Base-by-base conservation (phyloP, 495 filamentous ascomycete species). In the Neurospora sublineolata region DNA sequence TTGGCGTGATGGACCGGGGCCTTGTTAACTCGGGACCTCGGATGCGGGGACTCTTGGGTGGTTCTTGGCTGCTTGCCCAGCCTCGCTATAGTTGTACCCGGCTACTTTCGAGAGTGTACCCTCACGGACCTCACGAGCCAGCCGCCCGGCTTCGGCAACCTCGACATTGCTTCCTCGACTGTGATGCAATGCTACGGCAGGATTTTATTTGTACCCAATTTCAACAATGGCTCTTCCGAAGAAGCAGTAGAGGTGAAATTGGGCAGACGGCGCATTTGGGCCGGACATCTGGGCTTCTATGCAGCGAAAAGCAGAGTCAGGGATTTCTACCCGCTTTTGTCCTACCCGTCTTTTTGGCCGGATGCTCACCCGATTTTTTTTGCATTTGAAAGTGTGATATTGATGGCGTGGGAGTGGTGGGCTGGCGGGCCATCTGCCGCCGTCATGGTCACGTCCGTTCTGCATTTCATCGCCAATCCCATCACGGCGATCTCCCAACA, bases 21-120 rank as follows among this genome's bases (percentile, higher is more conserved):
- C 52, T 64, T 75, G 77, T 79, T 79, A 79, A 74, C 58, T 36
- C 64, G 71, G 44, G 36, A 75, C 74, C 10, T 75, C 16, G 71
- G 58, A 44, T 30, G 69, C 70, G 73, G 68, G 68, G 64, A 68
- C 37, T 52, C 72, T 30, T 60, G 52, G 12, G 23, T 18, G 52
- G 52, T 60, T 60, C 52, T 64, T 64, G 52, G 52, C 30, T 30
- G 52, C 23, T 64, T 64, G 52, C 52, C 52, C 52, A 64, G 52
- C 52, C 52, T 64, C 52, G 52, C 27, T 64, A 36, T 36, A 33
- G 52, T 33, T 33, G 27, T 64, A 33, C 52, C 52, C 46, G 46
- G 46, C 46, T 60, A 60, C 46, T 30, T 30, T 60, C 5, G 5
- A 30, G 23, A 5, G 23, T 14, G 20, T 52, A 52, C 42, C 44